These are phyloP conservation scores for Collybiopsis confluens DNA, from an alignment of 768 basidiomycete species.

Conservation along the genomic window DNA sequence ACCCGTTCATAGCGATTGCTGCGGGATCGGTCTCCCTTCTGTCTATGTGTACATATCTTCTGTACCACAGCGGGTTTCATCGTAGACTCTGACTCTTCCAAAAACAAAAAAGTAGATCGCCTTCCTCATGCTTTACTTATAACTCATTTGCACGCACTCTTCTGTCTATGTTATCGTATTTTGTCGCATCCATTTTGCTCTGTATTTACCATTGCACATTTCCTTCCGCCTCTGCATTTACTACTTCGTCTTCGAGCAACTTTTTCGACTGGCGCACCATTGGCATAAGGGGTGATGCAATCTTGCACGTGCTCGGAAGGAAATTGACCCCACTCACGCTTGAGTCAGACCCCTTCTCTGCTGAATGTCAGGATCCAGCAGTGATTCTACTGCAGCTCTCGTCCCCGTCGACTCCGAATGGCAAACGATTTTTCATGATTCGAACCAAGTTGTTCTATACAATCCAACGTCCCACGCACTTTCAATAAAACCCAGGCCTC, in stretches of 20 bases:
- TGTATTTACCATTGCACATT: background rate
- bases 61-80: too few species aligned
- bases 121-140: background rate
- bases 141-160: slow-evolving; percentile 2
- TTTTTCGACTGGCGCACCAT: too few species aligned
- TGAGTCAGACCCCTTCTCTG: background rate
- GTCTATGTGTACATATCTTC: background rate
- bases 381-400: slow-evolving; percentile 8
- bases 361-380: background rate
- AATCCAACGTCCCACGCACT: slow-evolving; percentile 83
- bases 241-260: too few species aligned
- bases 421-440: slow-evolving; percentile 74
- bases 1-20: slow-evolving; percentile 54
- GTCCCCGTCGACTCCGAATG: slow-evolving; percentile 38
- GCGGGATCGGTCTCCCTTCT: background rate
- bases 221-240: too few species aligned
- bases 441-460: slow-evolving; percentile 85
- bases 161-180: background rate
- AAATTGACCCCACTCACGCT: background rate
- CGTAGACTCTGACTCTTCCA: background rate
- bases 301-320: background rate
- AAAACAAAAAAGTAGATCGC: background rate
- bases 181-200: background rate
- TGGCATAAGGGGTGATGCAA: too few species aligned
- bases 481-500: slow-evolving; percentile 41